Conservation (phyloP, 1,139 yeast species). For the Candida frijolesensis region DNA sequence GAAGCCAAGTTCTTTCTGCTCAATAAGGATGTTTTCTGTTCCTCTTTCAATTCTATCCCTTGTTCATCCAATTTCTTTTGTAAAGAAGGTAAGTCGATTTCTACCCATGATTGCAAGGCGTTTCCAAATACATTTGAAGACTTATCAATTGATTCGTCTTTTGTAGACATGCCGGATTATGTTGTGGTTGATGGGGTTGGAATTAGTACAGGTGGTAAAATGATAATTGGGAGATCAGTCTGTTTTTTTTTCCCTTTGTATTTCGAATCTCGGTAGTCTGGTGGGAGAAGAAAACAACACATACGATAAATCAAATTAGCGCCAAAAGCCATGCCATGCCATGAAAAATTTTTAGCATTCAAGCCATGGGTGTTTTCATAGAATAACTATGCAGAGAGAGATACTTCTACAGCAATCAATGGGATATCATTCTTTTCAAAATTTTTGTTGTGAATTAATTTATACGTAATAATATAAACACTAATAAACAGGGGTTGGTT, state of each 20-base stretch:
- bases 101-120: constrained; percentile 79
- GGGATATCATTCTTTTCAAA: neutral
- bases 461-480: constrained; percentile 15
- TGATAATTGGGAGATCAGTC: neutral
- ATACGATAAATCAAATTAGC: neutral
- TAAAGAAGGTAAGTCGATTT: constrained; percentile 65
- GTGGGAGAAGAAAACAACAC: neutral
- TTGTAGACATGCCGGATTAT: neutral
- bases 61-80: constrained; percentile 76
- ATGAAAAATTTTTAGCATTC: too few relatives aligned
- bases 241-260: neutral
- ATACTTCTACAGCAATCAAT: neutral
- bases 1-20: constrained; percentile 77
- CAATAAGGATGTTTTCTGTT: constrained; percentile 65
- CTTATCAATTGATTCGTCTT: constrained; percentile 4
- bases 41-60: constrained; percentile 70
- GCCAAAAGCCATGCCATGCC: too few relatives aligned
- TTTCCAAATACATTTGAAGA: constrained; percentile 29
- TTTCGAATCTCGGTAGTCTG: too few relatives aligned
- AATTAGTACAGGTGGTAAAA: too few relatives aligned
- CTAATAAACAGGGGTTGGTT: constrained; percentile 10
- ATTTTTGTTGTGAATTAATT: constrained; percentile 18
- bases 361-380: neutral
- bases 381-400: neutral
- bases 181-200: neutral